Percentiles rank a stretch among this genome's conserved stretches.
Evolutionary conservation across 2,329 filamentous ascomycete genomes (phyloP).

Genomic region (Metarhizium guizhouense): DNA sequence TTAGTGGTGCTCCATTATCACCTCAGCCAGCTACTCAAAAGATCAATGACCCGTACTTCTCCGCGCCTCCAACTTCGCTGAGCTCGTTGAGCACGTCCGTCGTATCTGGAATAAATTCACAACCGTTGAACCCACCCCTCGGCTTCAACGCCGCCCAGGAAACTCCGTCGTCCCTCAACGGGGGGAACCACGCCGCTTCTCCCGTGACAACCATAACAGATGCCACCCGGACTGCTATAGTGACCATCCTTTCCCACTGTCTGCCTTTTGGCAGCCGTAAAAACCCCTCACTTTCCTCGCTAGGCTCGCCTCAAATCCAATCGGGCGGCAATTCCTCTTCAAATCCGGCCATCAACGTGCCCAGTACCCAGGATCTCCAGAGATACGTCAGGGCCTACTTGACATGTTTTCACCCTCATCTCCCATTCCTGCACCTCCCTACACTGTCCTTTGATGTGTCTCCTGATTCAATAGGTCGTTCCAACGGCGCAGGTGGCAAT

Average conservation of each 20-base stretch:
- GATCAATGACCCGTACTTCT: constrained; percentile 67
- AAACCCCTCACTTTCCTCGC: constrained; percentile 53
- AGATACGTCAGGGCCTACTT: constrained; percentile 87
- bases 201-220: constrained; percentile 58
- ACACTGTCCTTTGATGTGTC: constrained; percentile 84
- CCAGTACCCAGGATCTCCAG: constrained; percentile 77
- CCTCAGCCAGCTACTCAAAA: constrained; percentile 66
- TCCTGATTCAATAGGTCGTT: constrained; percentile 53
- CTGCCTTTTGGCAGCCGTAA: constrained; percentile 49
- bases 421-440: constrained; percentile 89
- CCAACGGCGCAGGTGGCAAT: constrained; percentile 60
- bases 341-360: constrained; percentile 51
- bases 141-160: constrained; percentile 59
- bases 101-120: constrained; percentile 54
- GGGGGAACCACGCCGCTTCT: constrained; percentile 49
- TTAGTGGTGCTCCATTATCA: constrained; percentile 63
- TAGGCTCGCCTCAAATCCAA: constrained; percentile 42
- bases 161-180: constrained; percentile 63
- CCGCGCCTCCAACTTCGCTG: constrained; percentile 67
- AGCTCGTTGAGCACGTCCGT: constrained; percentile 64
- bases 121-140: constrained; percentile 56
- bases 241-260: constrained; percentile 50
- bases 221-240: constrained; percentile 51
- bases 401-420: constrained; percentile 84
- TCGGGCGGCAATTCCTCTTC: constrained; percentile 38